Evolutionary conservation across 2,329 filamentous ascomycete genomes (phyloP).

Genomic region (Fusarium coffeatum): DNA sequence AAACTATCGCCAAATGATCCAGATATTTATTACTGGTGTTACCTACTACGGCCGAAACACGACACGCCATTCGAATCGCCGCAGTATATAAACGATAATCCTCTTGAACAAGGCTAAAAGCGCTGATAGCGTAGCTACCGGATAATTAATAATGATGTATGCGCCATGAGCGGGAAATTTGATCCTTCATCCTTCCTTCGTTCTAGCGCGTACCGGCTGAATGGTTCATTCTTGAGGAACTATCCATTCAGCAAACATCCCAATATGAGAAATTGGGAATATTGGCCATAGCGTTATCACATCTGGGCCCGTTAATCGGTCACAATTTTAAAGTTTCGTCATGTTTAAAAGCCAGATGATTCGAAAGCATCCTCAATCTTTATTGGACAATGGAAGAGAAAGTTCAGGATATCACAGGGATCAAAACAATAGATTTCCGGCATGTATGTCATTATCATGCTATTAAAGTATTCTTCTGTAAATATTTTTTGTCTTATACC

Average conservation of each 20-base stretch:
- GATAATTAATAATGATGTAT: slow-evolving; percentile 3
- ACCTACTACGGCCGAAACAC: slow-evolving; percentile 53
- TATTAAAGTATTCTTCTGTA: slow-evolving; percentile 1
- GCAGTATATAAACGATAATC: slow-evolving; percentile 3
- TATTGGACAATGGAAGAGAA: neutral
- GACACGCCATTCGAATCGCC: slow-evolving; percentile 16
- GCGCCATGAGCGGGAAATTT: neutral
- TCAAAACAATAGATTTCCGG: neutral
- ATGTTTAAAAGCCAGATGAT: neutral
- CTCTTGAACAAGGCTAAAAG: slow-evolving; percentile 20
- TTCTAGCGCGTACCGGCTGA: neutral
- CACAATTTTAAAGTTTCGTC: neutral
- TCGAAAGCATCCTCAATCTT: neutral
- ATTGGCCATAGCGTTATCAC: neutral
- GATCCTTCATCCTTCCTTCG: neutral
- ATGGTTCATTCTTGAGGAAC: slow-evolving; percentile 4
- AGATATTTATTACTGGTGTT: slow-evolving; percentile 60
- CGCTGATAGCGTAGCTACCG: neutral
- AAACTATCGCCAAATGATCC: slow-evolving; percentile 58
- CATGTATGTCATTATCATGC: slow-evolving; percentile 1
- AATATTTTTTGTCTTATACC: neutral
- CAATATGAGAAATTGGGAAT: neutral
- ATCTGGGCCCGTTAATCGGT: neutral
- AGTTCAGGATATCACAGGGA: neutral
- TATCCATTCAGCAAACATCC: neutral